Evolutionary conservation across 495 filamentous ascomycete genomes (phyloP).

Genomic region (Xylaria telfairii): DNA sequence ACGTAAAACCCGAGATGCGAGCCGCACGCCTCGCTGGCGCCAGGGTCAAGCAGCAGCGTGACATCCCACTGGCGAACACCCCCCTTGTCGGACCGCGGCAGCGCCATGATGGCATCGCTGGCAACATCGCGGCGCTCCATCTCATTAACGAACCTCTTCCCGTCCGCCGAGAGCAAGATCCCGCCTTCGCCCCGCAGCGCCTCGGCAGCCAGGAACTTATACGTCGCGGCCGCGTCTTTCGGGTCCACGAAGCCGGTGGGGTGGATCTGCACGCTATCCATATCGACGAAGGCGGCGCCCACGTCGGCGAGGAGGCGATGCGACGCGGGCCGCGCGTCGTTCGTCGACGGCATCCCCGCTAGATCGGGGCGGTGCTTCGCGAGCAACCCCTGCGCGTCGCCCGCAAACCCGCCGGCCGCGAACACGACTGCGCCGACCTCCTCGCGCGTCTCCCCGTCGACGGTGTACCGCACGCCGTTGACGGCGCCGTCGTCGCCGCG

Average conservation of each 20-base stretch:
- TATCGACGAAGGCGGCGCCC: slow-evolving; percentile 61
- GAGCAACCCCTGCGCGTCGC: slow-evolving; percentile 60
- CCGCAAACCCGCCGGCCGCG: slow-evolving; percentile 64
- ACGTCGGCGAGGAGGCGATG: slow-evolving; percentile 53
- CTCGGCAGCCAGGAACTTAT: slow-evolving; percentile 69
- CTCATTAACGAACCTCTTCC: slow-evolving; percentile 63
- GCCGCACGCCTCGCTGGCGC: slow-evolving; percentile 53
- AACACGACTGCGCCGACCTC: slow-evolving; percentile 61
- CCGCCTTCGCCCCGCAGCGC: slow-evolving; percentile 65
- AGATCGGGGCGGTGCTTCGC: slow-evolving; percentile 61
- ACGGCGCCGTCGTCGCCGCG: slow-evolving; percentile 34
- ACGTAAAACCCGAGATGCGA: slow-evolving; percentile 65
- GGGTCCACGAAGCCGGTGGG: slow-evolving; percentile 80
- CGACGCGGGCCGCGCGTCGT: slow-evolving; percentile 58
- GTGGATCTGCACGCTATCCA: slow-evolving; percentile 64
- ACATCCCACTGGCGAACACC: slow-evolving; percentile 58
- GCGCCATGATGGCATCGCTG: slow-evolving; percentile 53
- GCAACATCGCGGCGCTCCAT: slow-evolving; percentile 60
- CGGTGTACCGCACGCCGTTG: slow-evolving; percentile 43
- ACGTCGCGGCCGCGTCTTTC: slow-evolving; percentile 39
- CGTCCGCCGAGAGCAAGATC: slow-evolving; percentile 51
- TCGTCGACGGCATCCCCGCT: slow-evolving; percentile 63
- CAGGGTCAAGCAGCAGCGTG: slow-evolving; percentile 62
- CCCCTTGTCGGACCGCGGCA: slow-evolving; percentile 32
- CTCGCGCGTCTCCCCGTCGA: slow-evolving; percentile 32